Base-by-base conservation (phyloP, 2,329 filamentous ascomycete species). In the Aureobasidium pullulans region DNA sequence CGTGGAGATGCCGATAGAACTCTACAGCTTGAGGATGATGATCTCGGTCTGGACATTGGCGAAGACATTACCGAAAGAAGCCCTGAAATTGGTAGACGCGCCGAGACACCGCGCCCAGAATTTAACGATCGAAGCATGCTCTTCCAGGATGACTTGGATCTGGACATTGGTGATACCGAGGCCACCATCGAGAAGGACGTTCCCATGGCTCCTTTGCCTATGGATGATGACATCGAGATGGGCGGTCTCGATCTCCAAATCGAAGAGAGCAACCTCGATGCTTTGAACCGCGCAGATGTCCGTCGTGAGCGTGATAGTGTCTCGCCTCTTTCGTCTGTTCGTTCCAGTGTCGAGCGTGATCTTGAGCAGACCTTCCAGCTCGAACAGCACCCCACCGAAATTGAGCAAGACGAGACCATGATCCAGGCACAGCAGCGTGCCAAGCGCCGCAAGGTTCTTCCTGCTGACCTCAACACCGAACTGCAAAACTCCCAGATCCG, bases 11-110 rank as follows among this genome's bases (percentile, higher is more conserved):
- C 69, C 39, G 68, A 62, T 34, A 67, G 68, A 56, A 72, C 68
- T 32, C 52, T 68, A 19, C 67, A 70, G 53, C 79, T 94, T 62
- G 78, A 81, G 61, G 79, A 82, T 31, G 77, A 84, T 62, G 78
- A 83, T 63, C 63, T 78, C 6, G 86, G 85, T 65, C 77, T 90
- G 36, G 87, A 90, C 64, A 81, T 90, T 62, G 84, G 81, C 36
- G 37, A 23, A 23, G 23, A 54, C 36, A 54, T 54, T 15, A 43
- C 37, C 4, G 81, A 84, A 56, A 69, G 68, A 53, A 94, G 86
- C 68, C 86, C 96, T 61, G 94, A 99, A 85, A 81, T 90, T 66
- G 94, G 93, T 69, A 88, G 93, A 85, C 87, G 96, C 66, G 92
- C 89, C 19, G 86, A 89, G 4, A 79, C 83, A 15, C 65, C 69